These are phyloP conservation scores for Achlya hypogyna DNA, from an alignment of 352 stramenopile genomes.

Conservation along the genomic window DNA sequence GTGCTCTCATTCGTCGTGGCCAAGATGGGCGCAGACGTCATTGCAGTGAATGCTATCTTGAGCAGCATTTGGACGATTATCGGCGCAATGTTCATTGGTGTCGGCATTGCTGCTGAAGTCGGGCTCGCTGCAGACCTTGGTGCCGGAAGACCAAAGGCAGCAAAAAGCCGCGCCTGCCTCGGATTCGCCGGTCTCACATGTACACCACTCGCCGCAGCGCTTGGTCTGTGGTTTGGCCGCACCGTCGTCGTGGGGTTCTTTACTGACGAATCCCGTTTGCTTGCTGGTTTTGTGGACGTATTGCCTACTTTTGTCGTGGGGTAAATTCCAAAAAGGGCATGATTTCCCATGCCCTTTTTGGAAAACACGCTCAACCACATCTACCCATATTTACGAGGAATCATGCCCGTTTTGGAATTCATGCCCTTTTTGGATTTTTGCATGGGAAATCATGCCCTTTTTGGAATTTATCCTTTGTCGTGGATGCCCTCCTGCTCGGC, in stretches of 20 bases:
- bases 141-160: conserved; percentile 49
- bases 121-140: conserved; percentile 65
- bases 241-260: not conserved
- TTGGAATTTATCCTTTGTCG: too few relatives aligned
- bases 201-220: not conserved
- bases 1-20: conserved; percentile 53
- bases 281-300: conserved; percentile 38
- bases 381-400: too few relatives aligned
- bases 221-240: not conserved
- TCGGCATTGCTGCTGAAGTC: conserved; percentile 63
- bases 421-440: too few relatives aligned
- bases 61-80: conserved; percentile 52
- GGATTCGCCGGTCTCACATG: not conserved
- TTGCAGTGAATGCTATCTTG: conserved; percentile 67
- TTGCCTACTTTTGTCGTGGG: conserved; percentile 46
- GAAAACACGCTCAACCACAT: too few relatives aligned
- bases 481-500: conserved; percentile 54
- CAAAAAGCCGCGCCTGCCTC: conserved; percentile 25
- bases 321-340: too few relatives aligned
- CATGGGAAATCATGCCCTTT: too few relatives aligned
- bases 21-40: conserved; percentile 59
- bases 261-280: conserved; percentile 33
- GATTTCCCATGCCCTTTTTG: too few relatives aligned
- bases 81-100: conserved; percentile 69
- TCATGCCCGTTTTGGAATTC: too few relatives aligned